phyloP scores from a whole-genome alignment of 179 eudicot genomes.

The Camellia oleifera region DNA sequence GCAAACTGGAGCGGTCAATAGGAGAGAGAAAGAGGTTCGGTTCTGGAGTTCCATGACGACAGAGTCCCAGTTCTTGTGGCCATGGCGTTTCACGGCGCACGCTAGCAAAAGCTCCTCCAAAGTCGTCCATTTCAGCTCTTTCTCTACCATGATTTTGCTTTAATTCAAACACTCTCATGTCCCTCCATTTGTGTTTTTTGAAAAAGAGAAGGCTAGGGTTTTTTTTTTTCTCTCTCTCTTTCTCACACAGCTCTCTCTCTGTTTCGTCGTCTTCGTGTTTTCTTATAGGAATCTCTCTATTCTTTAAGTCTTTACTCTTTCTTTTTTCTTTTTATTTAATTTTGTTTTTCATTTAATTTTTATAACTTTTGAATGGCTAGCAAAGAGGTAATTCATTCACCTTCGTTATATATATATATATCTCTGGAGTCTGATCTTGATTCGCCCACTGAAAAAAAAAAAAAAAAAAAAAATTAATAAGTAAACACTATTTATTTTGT shows the following conservation, averaged over 20 bases:
- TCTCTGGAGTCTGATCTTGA: too few species aligned
- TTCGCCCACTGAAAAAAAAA: too few species aligned
- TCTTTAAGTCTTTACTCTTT: background rate
- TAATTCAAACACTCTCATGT: background rate
- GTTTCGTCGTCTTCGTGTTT: conserved; percentile 3
- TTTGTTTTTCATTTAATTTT: background rate
- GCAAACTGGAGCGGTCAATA: conserved; percentile 32
- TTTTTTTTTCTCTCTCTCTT: background rate
- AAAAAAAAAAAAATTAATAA: too few species aligned
- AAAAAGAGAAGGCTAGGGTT: conserved; percentile 16
- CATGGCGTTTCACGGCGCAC: conserved; percentile 51
- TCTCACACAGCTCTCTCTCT: background rate
- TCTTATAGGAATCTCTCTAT: background rate
- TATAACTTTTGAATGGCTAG: background rate
- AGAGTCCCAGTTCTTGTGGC: conserved; percentile 45
- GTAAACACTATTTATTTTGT: too few species aligned
- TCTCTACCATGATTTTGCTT: background rate
- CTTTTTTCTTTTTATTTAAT: background rate
- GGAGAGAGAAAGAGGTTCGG: conserved; percentile 18
- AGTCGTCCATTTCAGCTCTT: conserved; percentile 39
- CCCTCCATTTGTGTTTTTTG: conserved; percentile 13
- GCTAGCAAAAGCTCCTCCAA: conserved; percentile 50
- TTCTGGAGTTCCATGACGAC: conserved; percentile 44
- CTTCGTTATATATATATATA: background rate
- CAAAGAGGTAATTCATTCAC: background rate